phyloP scores from a whole-genome alignment of 176 grass and related monocot genomes.

The Panicum miliaceum region DNA sequence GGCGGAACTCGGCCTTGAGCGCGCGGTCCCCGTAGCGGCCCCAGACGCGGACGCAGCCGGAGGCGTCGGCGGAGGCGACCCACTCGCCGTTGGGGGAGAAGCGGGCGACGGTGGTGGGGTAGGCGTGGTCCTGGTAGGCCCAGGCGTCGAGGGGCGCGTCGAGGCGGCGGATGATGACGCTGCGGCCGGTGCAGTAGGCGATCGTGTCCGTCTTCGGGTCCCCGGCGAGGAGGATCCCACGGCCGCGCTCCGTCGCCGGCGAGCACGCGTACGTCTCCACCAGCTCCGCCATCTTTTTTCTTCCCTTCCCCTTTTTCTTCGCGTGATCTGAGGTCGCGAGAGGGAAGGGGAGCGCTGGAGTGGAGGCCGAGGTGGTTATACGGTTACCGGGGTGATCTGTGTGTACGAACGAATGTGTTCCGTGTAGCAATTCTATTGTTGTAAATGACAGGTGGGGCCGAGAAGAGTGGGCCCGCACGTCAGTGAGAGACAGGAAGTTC shows the following conservation, averaged over 20 bases:
- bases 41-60: constrained; percentile 82
- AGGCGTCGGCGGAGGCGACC: constrained; percentile 91
- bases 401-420: neutral
- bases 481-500: neutral
- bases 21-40: constrained; percentile 88
- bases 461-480: neutral
- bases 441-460: neutral
- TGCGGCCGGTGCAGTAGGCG: constrained; percentile 80
- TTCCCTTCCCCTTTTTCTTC: neutral
- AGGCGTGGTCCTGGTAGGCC: constrained; percentile 86
- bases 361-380: constrained; percentile 10
- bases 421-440: neutral
- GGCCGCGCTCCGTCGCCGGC: constrained; percentile 91
- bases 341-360: neutral
- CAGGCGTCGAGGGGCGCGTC: constrained; percentile 66
- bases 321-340: constrained; percentile 40
- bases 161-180: constrained; percentile 88
- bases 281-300: constrained; percentile 63
- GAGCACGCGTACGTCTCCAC: constrained; percentile 94
- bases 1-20: constrained; percentile 92
- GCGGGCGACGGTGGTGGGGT: constrained; percentile 83
- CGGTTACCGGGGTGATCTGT: neutral
- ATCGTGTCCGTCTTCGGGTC: constrained; percentile 74
- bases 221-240: constrained; percentile 81
- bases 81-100: constrained; percentile 98